Base-by-base conservation (phyloP, 805 yeast genomes). In the Cyberlindnera euphorbiiphila region DNA sequence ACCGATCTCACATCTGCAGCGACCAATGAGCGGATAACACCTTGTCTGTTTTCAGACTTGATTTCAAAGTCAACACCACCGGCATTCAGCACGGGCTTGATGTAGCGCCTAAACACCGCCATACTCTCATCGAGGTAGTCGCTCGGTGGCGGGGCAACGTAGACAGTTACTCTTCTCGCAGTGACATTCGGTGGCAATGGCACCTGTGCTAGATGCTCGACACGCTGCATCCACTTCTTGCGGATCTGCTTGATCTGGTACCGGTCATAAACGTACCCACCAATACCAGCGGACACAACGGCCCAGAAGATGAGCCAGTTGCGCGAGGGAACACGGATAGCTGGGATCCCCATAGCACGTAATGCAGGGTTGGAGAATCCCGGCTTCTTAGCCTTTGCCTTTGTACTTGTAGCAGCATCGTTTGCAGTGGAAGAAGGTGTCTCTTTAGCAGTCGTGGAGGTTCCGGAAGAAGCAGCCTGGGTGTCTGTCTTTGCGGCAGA, bases 91-190 rank as follows among this genome's bases (percentile, higher is more conserved):
- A 89, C 70, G 1, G 98, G 98, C 62, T 91, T 91, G 47, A 87
- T 72, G 55, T 75, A 88, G 36, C 80, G 76, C 47, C 86, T 74
- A 69, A 89, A 86, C 37, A 85, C 73, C 43, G 72, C 74, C 60
- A 84, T 55, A 9, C 91, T 77, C 39, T 78, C 81, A 28, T 81
- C 93, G 33, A 91, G 62, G 50, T 77, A 85, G 57, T 91, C 97
- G 52, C 85, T 85, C 15, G 98, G 98, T 8, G 98, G 97, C n/a
- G 98, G 98, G 0, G 96, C 95, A 39, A 89, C 73, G 57, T 81
- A 89, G 2, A 93, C 78, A 2, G 85, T 77, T 32, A 93, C 65
- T 49, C 81, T 85, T 42, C 98, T 71, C 2, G 96, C 86, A 15
- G 72, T 51, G 37, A 71, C 68, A 40, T 74, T 63, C 2, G 78